Base-by-base conservation (phyloP, 768 basidiomycete genomes). In the Suillus decipiens region DNA sequence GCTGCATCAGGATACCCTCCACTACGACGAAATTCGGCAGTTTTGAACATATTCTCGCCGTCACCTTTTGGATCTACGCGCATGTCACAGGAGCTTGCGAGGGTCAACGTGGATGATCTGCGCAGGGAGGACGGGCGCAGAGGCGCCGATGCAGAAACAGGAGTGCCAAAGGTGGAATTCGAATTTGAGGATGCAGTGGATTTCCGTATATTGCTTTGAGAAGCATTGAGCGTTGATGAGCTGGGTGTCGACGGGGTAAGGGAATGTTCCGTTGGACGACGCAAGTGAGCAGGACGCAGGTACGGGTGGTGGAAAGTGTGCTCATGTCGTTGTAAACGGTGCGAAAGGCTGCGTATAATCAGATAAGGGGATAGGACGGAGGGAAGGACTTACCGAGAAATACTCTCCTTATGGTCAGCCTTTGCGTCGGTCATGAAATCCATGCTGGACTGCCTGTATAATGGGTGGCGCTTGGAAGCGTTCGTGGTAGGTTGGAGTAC, bases 381-480 rank as follows among this genome's bases (percentile, higher is more conserved):
- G 48, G 54, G 9, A 64, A 59, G 42, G n/a, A 80, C 85, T 60
- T 75, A 92, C 91, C 85, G 82, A 61, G 82, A 80, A 70, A 92
- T 86, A 59, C 79, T 79, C 59, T 86, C 81, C 61, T 80, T 84
- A 56, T 61, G 65, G 55, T 76, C 71, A 45, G 77, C 79, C 59
- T 81, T 80, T 36, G 81, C 74, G 12, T 73, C 74, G 63, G 82
- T 84, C 76, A 94, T 85, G 67, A 92, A 93, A 71, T 94, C 92
- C 92, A 93, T 93, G 73, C 90, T 92, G 28, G 90, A 91, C 78
- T 92, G 90, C 63, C 89, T 82, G 75, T 91, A 90, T 31, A 92
- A 78, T 19, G 87, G 87, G 19, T 75, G 74, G 37, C 87, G 84
- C 61, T 80, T 80, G 41, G 73, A 83, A 77, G 81, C 80, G 71